Percentiles rank a stretch among this genome's conserved stretches.
These are phyloP conservation scores for Lasiosphaeris hirsuta DNA, from an alignment of 495 filamentous ascomycete genomes.

Conservation along the genomic window DNA sequence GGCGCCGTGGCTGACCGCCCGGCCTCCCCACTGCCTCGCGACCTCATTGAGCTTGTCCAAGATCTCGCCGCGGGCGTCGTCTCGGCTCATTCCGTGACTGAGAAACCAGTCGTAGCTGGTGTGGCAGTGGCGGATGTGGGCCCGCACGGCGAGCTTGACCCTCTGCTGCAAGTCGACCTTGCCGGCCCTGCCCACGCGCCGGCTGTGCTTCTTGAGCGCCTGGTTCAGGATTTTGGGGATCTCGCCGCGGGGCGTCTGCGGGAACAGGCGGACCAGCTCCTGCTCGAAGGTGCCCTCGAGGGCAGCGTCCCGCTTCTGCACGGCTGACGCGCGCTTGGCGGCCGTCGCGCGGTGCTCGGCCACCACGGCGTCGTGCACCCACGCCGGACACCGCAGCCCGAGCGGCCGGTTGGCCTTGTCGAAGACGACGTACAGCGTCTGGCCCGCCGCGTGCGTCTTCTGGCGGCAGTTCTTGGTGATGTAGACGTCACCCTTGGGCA, in stretches of 20 bases:
- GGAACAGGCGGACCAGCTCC: slow-evolving; percentile 28
- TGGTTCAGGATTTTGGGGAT: slow-evolving; percentile 25
- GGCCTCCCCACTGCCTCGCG: slow-evolving; percentile 20
- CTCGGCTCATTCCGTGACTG: slow-evolving; percentile 5
- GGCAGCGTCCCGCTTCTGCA: slow-evolving; percentile 29
- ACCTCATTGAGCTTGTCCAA: slow-evolving; percentile 18
- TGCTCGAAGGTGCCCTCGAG: slow-evolving; percentile 25
- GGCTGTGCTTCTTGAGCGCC: slow-evolving; percentile 29
- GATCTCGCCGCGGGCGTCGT: slow-evolving; percentile 21
- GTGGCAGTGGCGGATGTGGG: slow-evolving; percentile 38
- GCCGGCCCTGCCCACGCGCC: slow-evolving; percentile 35
- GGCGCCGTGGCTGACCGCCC: not conserved
- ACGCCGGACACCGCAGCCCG: slow-evolving; percentile 39
- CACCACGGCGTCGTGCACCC: slow-evolving; percentile 26
- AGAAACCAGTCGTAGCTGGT: slow-evolving; percentile 37
- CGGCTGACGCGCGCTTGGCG: slow-evolving; percentile 19
- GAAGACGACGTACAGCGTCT: slow-evolving; percentile 34
- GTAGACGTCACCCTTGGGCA: slow-evolving; percentile 38
- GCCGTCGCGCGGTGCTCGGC: slow-evolving; percentile 26
- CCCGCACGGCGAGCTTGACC: slow-evolving; percentile 33
- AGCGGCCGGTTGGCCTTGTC: slow-evolving; percentile 19
- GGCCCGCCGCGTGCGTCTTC: slow-evolving; percentile 25
- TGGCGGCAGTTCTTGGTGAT: slow-evolving; percentile 37
- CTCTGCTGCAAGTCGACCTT: slow-evolving; percentile 27
- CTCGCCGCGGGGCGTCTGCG: slow-evolving; percentile 22